Base-by-base conservation (phyloP, 2,329 filamentous ascomycete species). In the Microsporum ferrugineum region DNA sequence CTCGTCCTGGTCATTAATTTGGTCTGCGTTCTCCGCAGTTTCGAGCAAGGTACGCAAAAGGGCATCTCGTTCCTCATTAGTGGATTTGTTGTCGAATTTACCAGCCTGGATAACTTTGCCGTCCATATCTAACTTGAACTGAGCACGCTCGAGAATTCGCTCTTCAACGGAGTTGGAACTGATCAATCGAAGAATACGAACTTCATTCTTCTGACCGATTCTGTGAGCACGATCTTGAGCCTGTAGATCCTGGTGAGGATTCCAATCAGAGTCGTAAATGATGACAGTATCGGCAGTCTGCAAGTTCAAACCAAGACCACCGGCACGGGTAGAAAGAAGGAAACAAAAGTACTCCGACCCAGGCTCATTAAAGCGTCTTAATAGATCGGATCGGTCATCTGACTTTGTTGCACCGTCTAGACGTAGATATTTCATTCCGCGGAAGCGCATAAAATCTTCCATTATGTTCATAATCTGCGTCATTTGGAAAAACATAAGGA, bases 391-490 rank as follows among this genome's bases (percentile, higher is more conserved):
- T 66, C 94, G 89, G 75, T 99, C 94, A 70, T 99, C 94, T 0
- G 94, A 91, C 74, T 99, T 99, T 53, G 94, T 99, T 0, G 91
- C 94, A 78, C 94, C 94, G 70, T 99, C 94, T 63, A 99, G 81
- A 72, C 94, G 91, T 66, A 99, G 81, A 72, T 95, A 99, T 70
- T 88, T 82, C 67, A 96, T 81, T 55, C 87, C 88, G 65, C 89
- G 84, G 70, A 90, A 87, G 2, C 92, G 87, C 64, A 99, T 77
- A 73, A 95, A 99, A 73, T 99, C 94, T 69, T 99, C 94, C 94
- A 99, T 97, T 70, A 99, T 99, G 76, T 99, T 96, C 94, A 99
- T 99, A 72, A 99, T 99, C 64, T 95, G 91, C 2, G 94, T 99
- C 94, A 99, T 99, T 74, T 99, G 94, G 82, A 99, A 99, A 83